Conservation (phyloP, 1,284 basidiomycete species). For the Dichomitus squalens region DNA sequence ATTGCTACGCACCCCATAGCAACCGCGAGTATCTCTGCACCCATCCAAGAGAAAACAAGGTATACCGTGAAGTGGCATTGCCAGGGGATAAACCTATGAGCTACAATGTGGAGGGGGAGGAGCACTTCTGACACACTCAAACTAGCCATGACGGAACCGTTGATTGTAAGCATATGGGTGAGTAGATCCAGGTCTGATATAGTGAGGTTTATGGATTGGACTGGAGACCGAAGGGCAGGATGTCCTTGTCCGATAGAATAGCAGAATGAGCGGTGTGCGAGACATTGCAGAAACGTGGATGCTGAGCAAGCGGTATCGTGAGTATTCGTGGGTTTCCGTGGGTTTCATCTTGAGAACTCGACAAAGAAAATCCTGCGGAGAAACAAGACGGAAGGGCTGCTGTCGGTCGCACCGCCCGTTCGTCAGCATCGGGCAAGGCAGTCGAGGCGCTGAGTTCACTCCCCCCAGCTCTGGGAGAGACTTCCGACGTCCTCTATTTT, state of each 20-base stretch:
- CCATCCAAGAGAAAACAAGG: background rate
- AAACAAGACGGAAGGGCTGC: background rate
- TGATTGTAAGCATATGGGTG: conserved; percentile 6
- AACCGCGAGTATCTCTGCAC: background rate
- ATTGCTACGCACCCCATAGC: background rate
- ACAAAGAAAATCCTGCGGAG: conserved; percentile 1
- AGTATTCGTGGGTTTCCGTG: conserved; percentile 15
- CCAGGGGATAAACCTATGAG: background rate
- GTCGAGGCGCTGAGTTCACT: conserved; percentile 17
- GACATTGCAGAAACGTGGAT: background rate
- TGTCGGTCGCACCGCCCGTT: background rate
- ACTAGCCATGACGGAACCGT: conserved; percentile 2
- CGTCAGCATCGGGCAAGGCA: background rate
- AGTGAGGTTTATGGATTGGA: conserved; percentile 1
- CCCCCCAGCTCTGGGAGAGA: conserved; percentile 36
- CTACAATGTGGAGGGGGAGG: conserved; percentile 17
- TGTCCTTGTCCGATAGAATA: conserved; percentile 3
- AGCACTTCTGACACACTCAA: conserved; percentile 2
- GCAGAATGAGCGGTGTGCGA: conserved; percentile 4
- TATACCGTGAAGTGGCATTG: background rate
- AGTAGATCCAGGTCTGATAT: conserved; percentile 4
- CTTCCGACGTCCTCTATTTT: conserved; percentile 32
- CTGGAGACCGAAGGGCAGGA: background rate
- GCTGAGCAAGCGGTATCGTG: conserved; percentile 12
- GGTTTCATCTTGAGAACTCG: conserved; percentile 3